A percentile compares a stretch with the other conserved stretches of the same genome.
Evolutionary conservation across 306 rosid species (phyloP).

Genomic region (Acacia acuminata): DNA sequence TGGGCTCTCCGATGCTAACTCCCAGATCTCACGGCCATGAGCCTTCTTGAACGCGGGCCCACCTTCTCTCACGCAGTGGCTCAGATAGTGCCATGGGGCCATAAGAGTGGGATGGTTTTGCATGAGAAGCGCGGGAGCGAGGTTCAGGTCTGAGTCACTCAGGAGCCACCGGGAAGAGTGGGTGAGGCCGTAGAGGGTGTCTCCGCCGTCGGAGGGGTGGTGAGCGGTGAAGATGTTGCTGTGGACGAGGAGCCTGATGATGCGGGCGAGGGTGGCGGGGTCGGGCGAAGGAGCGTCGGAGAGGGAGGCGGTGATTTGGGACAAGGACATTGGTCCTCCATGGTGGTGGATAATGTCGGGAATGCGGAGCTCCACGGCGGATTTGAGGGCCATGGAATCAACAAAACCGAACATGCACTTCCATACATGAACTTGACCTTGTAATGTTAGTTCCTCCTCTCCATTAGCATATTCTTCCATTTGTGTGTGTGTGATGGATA

Average conservation of each 20-base stretch:
- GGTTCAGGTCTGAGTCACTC: background rate
- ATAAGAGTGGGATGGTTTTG: background rate
- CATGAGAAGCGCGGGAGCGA: background rate
- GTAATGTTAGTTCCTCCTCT: background rate
- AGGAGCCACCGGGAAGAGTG: conserved; percentile 19
- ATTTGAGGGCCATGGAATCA: conserved; percentile 22
- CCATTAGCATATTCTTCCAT: background rate
- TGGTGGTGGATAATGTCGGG: conserved; percentile 22
- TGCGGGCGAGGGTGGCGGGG: background rate
- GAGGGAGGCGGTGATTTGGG: background rate
- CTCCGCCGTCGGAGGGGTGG: conserved; percentile 5
- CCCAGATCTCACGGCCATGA: background rate
- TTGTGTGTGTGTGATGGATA: too few species aligned
- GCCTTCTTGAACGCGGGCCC: background rate
- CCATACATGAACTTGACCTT: conserved; percentile 20
- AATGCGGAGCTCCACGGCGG: conserved; percentile 11
- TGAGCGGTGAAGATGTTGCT: conserved; percentile 8
- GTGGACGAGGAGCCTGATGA: conserved; percentile 12
- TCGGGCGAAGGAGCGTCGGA: conserved; percentile 15
- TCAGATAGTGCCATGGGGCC: background rate
- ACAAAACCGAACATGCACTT: background rate
- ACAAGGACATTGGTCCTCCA: conserved; percentile 7
- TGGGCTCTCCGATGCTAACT: background rate
- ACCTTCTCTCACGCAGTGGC: background rate
- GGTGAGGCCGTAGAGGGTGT: conserved; percentile 8